Evolutionary conservation across 2,329 filamentous ascomycete genomes (phyloP).

Genomic region (Truncatella angustata): DNA sequence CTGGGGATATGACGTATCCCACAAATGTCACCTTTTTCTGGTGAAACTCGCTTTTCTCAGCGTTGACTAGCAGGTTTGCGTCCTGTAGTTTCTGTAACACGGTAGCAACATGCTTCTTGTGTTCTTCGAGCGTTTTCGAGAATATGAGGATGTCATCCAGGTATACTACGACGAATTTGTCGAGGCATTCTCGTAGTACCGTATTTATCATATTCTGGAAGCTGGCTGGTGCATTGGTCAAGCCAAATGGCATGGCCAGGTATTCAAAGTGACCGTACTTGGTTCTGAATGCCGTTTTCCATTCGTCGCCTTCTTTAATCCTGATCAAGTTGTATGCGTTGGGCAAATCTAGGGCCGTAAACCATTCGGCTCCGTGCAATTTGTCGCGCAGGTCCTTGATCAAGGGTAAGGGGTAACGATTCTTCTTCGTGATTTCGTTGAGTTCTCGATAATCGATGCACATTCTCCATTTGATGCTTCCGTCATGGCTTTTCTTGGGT

Average conservation of each 20-base stretch:
- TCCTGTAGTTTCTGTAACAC: slow-evolving; percentile 14
- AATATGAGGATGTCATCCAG: slow-evolving; percentile 25
- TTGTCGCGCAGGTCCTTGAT: no score
- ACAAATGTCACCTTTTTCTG: slow-evolving; percentile 26
- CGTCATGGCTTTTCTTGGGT: no score
- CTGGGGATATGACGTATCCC: slow-evolving; percentile 23
- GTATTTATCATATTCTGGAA: slow-evolving; percentile 14
- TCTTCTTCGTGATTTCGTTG: no score
- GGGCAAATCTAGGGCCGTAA: slow-evolving; percentile 13
- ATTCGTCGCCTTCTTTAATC: slow-evolving; percentile 26
- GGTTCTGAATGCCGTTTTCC: slow-evolving; percentile 28
- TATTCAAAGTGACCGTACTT: slow-evolving; percentile 27
- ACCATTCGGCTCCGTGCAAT: no score
- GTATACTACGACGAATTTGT: slow-evolving; percentile 13
- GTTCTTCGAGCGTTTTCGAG: slow-evolving; percentile 19
- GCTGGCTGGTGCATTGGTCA: slow-evolving; percentile 17
- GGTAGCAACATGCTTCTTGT: slow-evolving; percentile 21
- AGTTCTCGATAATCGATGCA: no score
- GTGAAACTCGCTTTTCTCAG: slow-evolving; percentile 30
- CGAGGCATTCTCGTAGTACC: slow-evolving; percentile 8
- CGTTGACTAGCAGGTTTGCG: slow-evolving; percentile 13
- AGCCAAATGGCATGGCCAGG: slow-evolving; percentile 26
- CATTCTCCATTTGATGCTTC: no score
- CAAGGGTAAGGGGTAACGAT: no score
- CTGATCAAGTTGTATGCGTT: slow-evolving; percentile 17